Conservation (phyloP, 2,329 filamentous ascomycete species). For the Fusarium sp. region DNA sequence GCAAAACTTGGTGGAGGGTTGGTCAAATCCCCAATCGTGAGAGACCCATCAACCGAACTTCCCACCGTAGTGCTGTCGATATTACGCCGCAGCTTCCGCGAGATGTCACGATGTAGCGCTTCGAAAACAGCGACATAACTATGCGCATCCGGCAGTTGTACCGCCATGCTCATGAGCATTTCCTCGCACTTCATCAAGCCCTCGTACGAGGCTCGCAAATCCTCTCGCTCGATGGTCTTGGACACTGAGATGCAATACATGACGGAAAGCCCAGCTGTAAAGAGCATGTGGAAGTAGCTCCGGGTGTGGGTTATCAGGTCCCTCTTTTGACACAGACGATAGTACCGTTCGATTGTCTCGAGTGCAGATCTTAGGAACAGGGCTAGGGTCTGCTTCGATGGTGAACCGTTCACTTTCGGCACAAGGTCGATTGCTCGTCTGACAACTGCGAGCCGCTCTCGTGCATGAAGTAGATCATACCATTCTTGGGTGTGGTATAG, state of each 20-base stretch:
- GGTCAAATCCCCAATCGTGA: background rate
- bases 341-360: slow-evolving; percentile 58
- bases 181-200: background rate
- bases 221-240: slow-evolving; percentile 9
- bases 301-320: slow-evolving; percentile 59
- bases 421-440: slow-evolving; percentile 59
- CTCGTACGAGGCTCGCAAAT: slow-evolving; percentile 13
- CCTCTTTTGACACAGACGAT: slow-evolving; percentile 52
- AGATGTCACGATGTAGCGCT: slow-evolving; percentile 21
- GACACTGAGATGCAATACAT: slow-evolving; percentile 50
- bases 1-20: background rate
- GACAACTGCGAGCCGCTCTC: slow-evolving; percentile 59
- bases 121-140: slow-evolving; percentile 42
- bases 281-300: slow-evolving; percentile 66
- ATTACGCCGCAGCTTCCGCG: slow-evolving; percentile 17
- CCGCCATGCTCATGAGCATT: background rate
- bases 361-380: slow-evolving; percentile 56
- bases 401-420: slow-evolving; percentile 52
- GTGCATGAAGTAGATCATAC: slow-evolving; percentile 60
- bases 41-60: background rate
- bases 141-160: slow-evolving; percentile 37
- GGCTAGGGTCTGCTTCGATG: slow-evolving; percentile 51
- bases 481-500: slow-evolving; percentile 62
- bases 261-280: slow-evolving; percentile 60
- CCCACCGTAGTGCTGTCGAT: background rate